A percentile compares a stretch with the other conserved stretches of the same genome.
Conservation (phyloP, 257 asterid species). For the Forsythia viridissima region DNA sequence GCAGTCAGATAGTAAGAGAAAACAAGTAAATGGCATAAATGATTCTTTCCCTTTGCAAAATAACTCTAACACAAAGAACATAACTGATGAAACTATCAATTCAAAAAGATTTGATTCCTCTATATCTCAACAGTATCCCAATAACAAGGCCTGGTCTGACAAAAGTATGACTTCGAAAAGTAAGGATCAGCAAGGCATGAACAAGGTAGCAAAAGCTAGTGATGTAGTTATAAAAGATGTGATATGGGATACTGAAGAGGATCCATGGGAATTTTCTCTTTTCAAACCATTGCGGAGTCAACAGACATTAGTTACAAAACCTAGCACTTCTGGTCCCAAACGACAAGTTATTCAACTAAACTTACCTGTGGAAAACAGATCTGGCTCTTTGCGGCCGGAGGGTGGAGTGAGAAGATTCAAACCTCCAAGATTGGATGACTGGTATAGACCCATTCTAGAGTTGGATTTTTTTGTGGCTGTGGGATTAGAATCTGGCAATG, state of each 20-base stretch:
- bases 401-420: conserved; percentile 72
- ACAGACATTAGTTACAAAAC: conserved; percentile 46
- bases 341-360: conserved; percentile 85
- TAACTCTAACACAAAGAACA: conserved; percentile 32
- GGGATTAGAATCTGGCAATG: conserved; percentile 66
- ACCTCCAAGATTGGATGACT: conserved; percentile 84
- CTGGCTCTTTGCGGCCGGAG: conserved; percentile 50
- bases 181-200: conserved; percentile 35
- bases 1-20: conserved; percentile 35
- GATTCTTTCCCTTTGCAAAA: conserved; percentile 22
- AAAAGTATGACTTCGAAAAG: conserved; percentile 27
- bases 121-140: conserved; percentile 35
- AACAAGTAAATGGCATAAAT: conserved; percentile 23
- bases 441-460: conserved; percentile 82
- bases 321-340: conserved; percentile 57
- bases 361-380: conserved; percentile 56
- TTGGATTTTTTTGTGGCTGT: conserved; percentile 77
- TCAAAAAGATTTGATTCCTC: conserved; percentile 33
- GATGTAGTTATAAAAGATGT: conserved; percentile 42
- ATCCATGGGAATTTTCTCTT: conserved; percentile 70
- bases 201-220: conserved; percentile 35
- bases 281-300: conserved; percentile 63
- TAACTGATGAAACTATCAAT: conserved; percentile 32
- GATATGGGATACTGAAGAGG: conserved; percentile 51
- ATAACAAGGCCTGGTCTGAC: conserved; percentile 37